Conservation (phyloP, 2,329 filamentous ascomycete species). For the Aspergillus sojae region DNA sequence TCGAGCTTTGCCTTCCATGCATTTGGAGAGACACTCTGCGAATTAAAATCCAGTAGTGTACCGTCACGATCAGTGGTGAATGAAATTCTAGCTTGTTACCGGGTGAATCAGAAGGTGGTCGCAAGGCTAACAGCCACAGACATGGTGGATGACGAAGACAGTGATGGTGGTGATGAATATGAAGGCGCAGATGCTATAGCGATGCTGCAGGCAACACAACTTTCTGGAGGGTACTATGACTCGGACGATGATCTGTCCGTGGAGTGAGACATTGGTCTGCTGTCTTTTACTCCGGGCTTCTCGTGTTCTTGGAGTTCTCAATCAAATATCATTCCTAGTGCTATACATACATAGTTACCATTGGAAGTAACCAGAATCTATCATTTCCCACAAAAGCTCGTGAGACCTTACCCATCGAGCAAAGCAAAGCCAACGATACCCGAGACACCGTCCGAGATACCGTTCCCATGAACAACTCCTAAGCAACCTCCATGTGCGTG, state of each 20-base stretch:
- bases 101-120: constrained; percentile 36
- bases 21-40: constrained; percentile 37
- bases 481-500: not conserved
- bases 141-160: constrained; percentile 16
- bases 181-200: constrained; percentile 34
- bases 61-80: constrained; percentile 31
- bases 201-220: constrained; percentile 23
- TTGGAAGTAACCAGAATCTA: not conserved
- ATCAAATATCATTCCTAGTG: not conserved
- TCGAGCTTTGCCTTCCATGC: constrained; percentile 34
- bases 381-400: not conserved
- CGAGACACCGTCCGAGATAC: not conserved
- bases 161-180: constrained; percentile 24
- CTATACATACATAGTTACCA: not conserved
- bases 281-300: not conserved
- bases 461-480: not conserved
- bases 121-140: constrained; percentile 29
- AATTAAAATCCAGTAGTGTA: constrained; percentile 31
- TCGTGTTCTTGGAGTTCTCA: not conserved
- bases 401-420: too few species aligned
- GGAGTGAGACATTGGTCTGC: constrained; percentile 19
- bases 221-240: constrained; percentile 22
- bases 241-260: constrained; percentile 29
- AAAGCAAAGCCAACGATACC: not conserved
- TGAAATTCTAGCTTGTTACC: constrained; percentile 33